Conservation (phyloP, 2,329 filamentous ascomycete genomes). For the Fusarium denticulatum region DNA sequence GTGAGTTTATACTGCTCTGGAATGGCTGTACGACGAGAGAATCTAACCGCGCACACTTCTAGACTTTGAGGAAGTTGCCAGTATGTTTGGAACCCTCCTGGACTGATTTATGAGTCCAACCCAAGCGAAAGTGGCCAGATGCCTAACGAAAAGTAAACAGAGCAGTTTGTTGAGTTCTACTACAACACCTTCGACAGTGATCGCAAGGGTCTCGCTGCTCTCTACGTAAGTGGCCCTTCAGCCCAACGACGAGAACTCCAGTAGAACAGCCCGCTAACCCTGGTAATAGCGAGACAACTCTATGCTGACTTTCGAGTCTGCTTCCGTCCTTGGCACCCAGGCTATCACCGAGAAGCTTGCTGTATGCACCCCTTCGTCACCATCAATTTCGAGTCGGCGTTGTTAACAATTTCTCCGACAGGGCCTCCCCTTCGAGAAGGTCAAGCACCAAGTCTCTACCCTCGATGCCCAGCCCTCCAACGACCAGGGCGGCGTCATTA, state of each 20-base stretch:
- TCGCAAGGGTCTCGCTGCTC: constrained; percentile 69
- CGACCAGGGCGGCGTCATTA: constrained; percentile 74
- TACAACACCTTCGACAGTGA: constrained; percentile 86
- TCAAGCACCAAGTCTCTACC: constrained; percentile 80
- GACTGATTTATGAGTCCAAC: not conserved
- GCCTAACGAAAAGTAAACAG: constrained; percentile 56
- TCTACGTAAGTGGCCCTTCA: constrained; percentile 77
- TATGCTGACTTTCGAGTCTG: constrained; percentile 92
- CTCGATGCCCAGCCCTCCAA: constrained; percentile 84
- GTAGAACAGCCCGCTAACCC: constrained; percentile 45
- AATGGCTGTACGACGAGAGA: not conserved
- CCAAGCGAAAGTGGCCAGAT: not conserved
- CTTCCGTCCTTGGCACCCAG: constrained; percentile 69
- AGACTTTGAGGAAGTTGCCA: constrained; percentile 60
- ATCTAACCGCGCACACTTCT: constrained; percentile 43
- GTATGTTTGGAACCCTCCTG: constrained; percentile 49
- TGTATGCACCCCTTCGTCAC: constrained; percentile 62
- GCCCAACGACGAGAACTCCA: constrained; percentile 62
- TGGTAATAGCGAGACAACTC: constrained; percentile 58
- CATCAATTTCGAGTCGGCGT: not conserved
- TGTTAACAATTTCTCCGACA: constrained; percentile 50
- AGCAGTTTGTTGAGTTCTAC: constrained; percentile 90
- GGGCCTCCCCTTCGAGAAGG: constrained; percentile 82
- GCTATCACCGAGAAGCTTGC: constrained; percentile 82
- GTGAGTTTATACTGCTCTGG: constrained; percentile 24